A percentile compares a stretch with the other conserved stretches of the same genome.
phyloP scores from a whole-genome alignment of 139 green algal genomes.

The Micractinium conductrix region DNA sequence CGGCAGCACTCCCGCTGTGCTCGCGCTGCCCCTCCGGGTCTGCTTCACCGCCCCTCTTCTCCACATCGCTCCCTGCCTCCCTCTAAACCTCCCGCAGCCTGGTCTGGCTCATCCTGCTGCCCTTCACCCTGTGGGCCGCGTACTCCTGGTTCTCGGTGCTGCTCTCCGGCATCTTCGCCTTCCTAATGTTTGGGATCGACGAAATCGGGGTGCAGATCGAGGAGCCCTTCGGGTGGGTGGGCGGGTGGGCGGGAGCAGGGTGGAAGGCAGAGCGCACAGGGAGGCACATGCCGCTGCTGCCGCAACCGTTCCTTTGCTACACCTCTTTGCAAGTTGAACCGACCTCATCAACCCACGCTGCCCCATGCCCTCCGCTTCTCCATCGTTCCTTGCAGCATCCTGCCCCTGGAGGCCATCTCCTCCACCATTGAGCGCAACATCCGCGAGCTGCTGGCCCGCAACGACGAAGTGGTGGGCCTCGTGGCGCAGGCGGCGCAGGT shows the following conservation, averaged over 20 bases:
- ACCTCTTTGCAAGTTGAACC: neutral
- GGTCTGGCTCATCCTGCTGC: constrained; percentile 41
- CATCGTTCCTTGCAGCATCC: constrained; percentile 45
- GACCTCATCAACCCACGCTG: no score
- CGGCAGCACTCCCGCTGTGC: no score
- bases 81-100: neutral
- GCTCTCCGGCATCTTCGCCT: constrained; percentile 62
- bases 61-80: no score
- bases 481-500: no score
- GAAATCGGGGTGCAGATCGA: constrained; percentile 78
- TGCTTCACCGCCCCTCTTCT: no score
- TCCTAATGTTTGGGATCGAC: constrained; percentile 87
- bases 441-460: constrained; percentile 29
- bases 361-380: no score
- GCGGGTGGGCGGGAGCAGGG: neutral
- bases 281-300: no score
- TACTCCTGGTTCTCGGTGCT: constrained; percentile 70
- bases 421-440: constrained; percentile 49
- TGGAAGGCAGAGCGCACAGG: neutral
- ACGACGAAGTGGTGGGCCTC: constrained; percentile 8
- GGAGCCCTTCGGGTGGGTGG: constrained; percentile 47
- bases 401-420: constrained; percentile 50
- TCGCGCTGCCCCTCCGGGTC: no score
- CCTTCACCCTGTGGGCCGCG: constrained; percentile 68
- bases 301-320: no score